Base-by-base conservation (phyloP, 768 basidiomycete genomes). In the Trametes maxima region DNA sequence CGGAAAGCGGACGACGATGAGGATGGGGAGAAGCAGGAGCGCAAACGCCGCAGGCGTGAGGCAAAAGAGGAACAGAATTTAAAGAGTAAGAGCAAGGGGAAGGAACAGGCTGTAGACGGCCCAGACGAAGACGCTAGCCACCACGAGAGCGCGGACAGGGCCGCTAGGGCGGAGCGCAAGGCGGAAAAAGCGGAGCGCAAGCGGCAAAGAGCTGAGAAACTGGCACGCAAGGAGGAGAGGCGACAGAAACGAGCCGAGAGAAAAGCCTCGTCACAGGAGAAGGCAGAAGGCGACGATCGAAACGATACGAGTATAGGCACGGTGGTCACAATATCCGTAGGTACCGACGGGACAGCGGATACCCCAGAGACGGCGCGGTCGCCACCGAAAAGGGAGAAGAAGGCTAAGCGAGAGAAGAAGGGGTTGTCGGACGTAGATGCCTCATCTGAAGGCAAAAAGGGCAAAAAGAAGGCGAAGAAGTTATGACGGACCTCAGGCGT, bases 141-240 rank as follows among this genome's bases (percentile, higher is more conserved):
- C 7, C 16, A 16, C n/a, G 55, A 54, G 42, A 35, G 36, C 24
- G 44, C 46, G 12, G 19, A 7, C 17, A 39, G 57, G 25, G 46
- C 52, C 22, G 40, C 22, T 12, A 37, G 42, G 43, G 62, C 57
- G 8, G 44, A 35, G 49, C 50, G 55, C 19, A 60, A 47, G 47
- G 59, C 50, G 17, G 66, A 53, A 43, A 64, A 62, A 46, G 65
- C 56, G 39, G 70, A 69, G 62, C 60, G 65, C 51, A 68, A 59
- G 56, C 62, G 61, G 42, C 56, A 57, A 54, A 64, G 59, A 48
- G 71, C 59, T n/a, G 71, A 72, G 50, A 72, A 65, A 54, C 59
- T 63, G 16, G 69, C 69, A 16, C 61, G 65, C 22, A 72, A 70
- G 55, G 69, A 70, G 57, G 68, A 64, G 55, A 67, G 24, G 46